phyloP scores from a whole-genome alignment of 805 yeast genomes.

The Wickerhamomyces alni region DNA sequence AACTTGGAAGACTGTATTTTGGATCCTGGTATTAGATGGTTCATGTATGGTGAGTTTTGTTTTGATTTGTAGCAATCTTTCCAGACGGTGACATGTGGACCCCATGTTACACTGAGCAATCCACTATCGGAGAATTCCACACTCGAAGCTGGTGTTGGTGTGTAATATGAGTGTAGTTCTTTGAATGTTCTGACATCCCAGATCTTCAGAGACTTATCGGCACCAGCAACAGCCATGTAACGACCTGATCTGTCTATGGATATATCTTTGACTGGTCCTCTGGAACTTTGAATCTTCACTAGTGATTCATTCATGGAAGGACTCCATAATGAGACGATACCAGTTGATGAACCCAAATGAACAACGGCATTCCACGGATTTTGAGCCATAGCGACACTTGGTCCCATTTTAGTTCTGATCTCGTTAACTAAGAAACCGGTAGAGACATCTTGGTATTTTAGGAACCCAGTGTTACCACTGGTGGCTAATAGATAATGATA shows the following conservation, averaged over 20 bases:
- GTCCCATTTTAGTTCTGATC: slow-evolving; percentile 81
- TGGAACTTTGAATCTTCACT: slow-evolving; percentile 70
- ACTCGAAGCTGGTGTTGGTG: slow-evolving; percentile 83
- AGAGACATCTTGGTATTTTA: slow-evolving; percentile 92
- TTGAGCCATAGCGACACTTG: slow-evolving; percentile 80
- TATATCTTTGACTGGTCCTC: slow-evolving; percentile 83
- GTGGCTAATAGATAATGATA: slow-evolving; percentile 85
- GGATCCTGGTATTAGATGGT: slow-evolving; percentile 76
- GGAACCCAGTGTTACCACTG: slow-evolving; percentile 83
- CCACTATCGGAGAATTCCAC: slow-evolving; percentile 85
- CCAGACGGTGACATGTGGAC: slow-evolving; percentile 93
- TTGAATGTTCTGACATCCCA: slow-evolving; percentile 91
- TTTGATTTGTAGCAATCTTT: slow-evolving; percentile 69
- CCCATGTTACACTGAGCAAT: slow-evolving; percentile 85
- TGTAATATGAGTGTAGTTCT: slow-evolving; percentile 53
- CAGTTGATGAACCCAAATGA: slow-evolving; percentile 90
- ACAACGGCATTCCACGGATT: slow-evolving; percentile 95
- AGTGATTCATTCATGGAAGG: slow-evolving; percentile 84
- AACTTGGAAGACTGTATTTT: slow-evolving; percentile 61
- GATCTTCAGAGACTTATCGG: slow-evolving; percentile 76
- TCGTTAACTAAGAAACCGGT: slow-evolving; percentile 87
- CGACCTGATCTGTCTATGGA: slow-evolving; percentile 89
- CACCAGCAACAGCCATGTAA: slow-evolving; percentile 90
- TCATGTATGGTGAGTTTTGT: slow-evolving; percentile 88
- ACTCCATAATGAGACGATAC: slow-evolving; percentile 90